Conservation (phyloP, 108 stramenopile species). For the Cyclotella cryptica region DNA sequence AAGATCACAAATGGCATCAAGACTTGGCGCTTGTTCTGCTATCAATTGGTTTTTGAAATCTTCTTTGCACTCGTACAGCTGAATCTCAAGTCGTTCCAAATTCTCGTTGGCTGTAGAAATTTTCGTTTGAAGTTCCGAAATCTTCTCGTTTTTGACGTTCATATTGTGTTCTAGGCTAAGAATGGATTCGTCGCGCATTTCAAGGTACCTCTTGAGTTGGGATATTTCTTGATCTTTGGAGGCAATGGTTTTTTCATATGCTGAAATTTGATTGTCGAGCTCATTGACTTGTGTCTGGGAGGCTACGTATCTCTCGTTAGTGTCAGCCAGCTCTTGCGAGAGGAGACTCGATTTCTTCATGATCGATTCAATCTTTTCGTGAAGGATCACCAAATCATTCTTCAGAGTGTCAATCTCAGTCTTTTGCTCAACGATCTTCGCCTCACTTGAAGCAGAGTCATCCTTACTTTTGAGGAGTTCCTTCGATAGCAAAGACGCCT, state of each 20-base stretch:
- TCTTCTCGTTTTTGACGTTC: background rate
- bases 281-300: background rate
- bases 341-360: background rate
- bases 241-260: background rate
- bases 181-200: background rate
- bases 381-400: background rate
- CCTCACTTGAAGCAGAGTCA: background rate
- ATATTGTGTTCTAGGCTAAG: background rate
- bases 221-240: background rate
- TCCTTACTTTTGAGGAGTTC: background rate
- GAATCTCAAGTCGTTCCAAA: background rate
- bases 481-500: background rate
- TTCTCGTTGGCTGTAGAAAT: background rate
- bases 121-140: background rate
- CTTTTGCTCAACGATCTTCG: background rate
- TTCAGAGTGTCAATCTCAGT: background rate
- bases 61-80: constrained; percentile 3
- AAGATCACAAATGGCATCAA: background rate
- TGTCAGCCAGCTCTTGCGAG: background rate
- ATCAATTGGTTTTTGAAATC: background rate
- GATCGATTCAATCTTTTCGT: background rate
- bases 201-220: background rate
- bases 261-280: background rate
- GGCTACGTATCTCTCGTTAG: background rate
- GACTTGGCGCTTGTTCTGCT: background rate